Evolutionary conservation across 2,329 filamentous ascomycete species (phyloP).

Genomic region (Plectosphaerella sp.): DNA sequence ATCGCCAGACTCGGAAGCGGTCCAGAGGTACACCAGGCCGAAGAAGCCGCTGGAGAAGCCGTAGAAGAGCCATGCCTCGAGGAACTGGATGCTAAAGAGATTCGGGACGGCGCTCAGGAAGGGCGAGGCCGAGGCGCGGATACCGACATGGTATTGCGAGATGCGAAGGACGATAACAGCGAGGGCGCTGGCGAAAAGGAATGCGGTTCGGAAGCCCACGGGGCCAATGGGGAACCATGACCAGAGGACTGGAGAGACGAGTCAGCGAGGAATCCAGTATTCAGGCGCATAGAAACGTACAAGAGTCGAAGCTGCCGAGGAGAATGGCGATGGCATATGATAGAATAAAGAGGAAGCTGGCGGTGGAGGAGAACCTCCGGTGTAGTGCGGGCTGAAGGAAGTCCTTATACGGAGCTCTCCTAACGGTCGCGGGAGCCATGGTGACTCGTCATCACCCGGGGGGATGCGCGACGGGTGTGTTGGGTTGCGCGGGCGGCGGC

Average conservation of each 20-base stretch:
- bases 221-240: slow-evolving; percentile 78
- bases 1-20: slow-evolving; percentile 52
- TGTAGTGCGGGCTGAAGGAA: slow-evolving; percentile 88
- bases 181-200: slow-evolving; percentile 73
- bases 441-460: slow-evolving; percentile 37
- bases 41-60: slow-evolving; percentile 73
- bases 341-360: slow-evolving; percentile 61
- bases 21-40: slow-evolving; percentile 76
- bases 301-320: slow-evolving; percentile 64
- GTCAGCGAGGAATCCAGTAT: background rate
- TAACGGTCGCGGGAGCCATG: slow-evolving; percentile 50
- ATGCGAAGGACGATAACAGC: slow-evolving; percentile 82
- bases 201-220: slow-evolving; percentile 67
- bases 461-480: background rate
- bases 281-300: slow-evolving; percentile 40
- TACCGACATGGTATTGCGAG: slow-evolving; percentile 72
- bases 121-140: slow-evolving; percentile 65
- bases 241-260: slow-evolving; percentile 65
- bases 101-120: slow-evolving; percentile 59
- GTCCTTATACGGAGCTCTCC: slow-evolving; percentile 70
- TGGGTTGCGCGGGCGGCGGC: background rate
- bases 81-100: slow-evolving; percentile 53
- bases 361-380: slow-evolving; percentile 77
- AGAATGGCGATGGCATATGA: slow-evolving; percentile 71
- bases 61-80: slow-evolving; percentile 74